Base-by-base conservation (phyloP, 805 yeast species). In the Candida boidinii region DNA sequence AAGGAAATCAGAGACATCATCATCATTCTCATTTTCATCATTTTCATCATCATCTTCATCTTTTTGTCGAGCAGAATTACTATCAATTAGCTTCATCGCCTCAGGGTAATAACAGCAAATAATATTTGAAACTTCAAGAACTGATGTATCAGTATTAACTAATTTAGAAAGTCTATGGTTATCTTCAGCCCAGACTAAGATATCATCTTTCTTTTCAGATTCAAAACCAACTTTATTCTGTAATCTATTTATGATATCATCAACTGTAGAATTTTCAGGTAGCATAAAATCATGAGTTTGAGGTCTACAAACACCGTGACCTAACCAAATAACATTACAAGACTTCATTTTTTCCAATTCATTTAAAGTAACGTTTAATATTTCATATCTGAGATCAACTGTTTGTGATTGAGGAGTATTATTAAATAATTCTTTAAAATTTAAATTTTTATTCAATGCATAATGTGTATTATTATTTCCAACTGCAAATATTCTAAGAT, bases 321-420 rank as follows among this genome's bases (percentile, higher is more conserved):
- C 73, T 26, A 88, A 61, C 90, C 94, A 86, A 33, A 67, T 66
- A 15, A 90, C 63, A 33, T 67, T 73, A 26, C 88, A 57, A 4
- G 74, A 56, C 37, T 73, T 73, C 76, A 85, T 70, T 40, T 70
- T 76, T 54, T 92, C 98, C 46, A 80, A 70, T 40, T 86, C 94
- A 23, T 63, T 68, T 34, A 90, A 60, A 2, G 88, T 75, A 28
- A 87, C 76, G 29, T 76, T 81, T 47, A 92, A 65, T 1, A 80
- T 57, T 48, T 90, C 96, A 51, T 82, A 90, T 42, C 78, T 79
- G 37, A 90, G 70, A 7, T 46, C 49, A 28, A 55, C 30, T 4
- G 60, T 51, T 27, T 66, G 68, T 7, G 69, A 60, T 16, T 65
- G 68, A 2, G 73, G 63, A 24, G 64, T 62, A 42, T 60, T 63